Evolutionary conservation across 202 grass and related monocot species (phyloP), one percentile per base, ranked within the genome.

Genomic region (Digitaria exilis): DNA sequence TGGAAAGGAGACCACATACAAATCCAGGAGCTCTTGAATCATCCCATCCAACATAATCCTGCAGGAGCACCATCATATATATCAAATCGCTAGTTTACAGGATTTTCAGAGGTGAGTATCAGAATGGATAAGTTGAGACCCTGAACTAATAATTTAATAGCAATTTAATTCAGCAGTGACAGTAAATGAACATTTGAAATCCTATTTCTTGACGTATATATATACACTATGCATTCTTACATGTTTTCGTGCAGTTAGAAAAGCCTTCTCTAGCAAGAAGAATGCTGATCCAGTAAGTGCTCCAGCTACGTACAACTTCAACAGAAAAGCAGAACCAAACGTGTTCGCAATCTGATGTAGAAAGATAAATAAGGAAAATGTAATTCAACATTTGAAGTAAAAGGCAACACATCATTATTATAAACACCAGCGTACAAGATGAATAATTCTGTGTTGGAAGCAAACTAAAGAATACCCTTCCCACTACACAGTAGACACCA

Each of bases 301-400:
- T 75, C 95, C 95, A 80, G 77, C 92, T 65, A 90, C 30, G 31
- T 95, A 98, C 74, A 98, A 62, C 54, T 90, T 88, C 68, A 98
- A 79, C 61, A 98, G 83, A 82, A 95, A 98, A 56, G 90, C 68
- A 77, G 95, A 87, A 65, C 95, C 92, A 77, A 98, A 92, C 42
- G 77, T 26, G 16, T 34, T 88, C 50, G 81, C 76, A 78, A 98
- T 93, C 95, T 98, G 90, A 71, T 82, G 15, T 56, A 86, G 16
- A 69, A 84, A 41, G n/a, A 9, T 82, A 35, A 80, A 43, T 52
- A 65, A 25, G 32, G 6, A 28, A 24, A 51, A 80, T 74, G 28
- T 6, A 89, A 57, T 81, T 65, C 14, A 77, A 24, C 32, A 72
- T 69, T 14, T 67, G 51, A 44, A 67, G 71, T 65, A 69, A 28